Base-by-base conservation (phyloP, 2,329 filamentous ascomycete genomes). In the Dactylellina drechsleri region DNA sequence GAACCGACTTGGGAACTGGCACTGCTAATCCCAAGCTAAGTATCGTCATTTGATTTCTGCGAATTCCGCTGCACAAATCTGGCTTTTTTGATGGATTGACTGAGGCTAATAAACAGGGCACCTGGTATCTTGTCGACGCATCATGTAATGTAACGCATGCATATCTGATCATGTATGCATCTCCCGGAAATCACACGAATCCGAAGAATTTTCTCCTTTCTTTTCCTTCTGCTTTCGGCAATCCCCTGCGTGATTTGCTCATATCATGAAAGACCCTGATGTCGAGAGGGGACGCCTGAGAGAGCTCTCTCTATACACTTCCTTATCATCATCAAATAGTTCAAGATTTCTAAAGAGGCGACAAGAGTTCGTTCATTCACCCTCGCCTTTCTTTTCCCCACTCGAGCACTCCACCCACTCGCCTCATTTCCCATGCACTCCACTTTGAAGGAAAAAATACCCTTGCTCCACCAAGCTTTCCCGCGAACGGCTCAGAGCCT, bases 401-500 rank as follows among this genome's bases (percentile, higher is more conserved):
- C 16, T 18, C 43, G n/a, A 47, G 15, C 16, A 18, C 53, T 31
- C 23, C 20, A 31, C 10, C 49, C 12, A 31, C 52, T 20, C 65
- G 65, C 66, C 58, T 62, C 65, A 56, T 26, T 68, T 68, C 18
- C 28, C 50, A 28, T 43, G 40, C 40, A 43, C n/a, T n/a, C 13
- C 43, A 47, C 13, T 18, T n/a, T n/a, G 43, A 47, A 18, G 16
- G 43, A 47, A 47, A 47, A 47, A 47, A 47, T 47, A 47, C 43
- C 43, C 13, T 18, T 5, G 43, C 43, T 15, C 13, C 43, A 26
- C 57, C 18, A 60, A 52, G 47, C 65, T 49, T 62, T 62, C 13
- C 66, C 66, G 58, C 57, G 66, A 70, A 70, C 18, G 66, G 66
- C 47, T 57, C 61, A 70, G 47, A 49, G 50, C 66, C 45, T 68